These are phyloP conservation scores for Yarrowia galli DNA, from an alignment of 1,139 yeast species.

Conservation along the genomic window DNA sequence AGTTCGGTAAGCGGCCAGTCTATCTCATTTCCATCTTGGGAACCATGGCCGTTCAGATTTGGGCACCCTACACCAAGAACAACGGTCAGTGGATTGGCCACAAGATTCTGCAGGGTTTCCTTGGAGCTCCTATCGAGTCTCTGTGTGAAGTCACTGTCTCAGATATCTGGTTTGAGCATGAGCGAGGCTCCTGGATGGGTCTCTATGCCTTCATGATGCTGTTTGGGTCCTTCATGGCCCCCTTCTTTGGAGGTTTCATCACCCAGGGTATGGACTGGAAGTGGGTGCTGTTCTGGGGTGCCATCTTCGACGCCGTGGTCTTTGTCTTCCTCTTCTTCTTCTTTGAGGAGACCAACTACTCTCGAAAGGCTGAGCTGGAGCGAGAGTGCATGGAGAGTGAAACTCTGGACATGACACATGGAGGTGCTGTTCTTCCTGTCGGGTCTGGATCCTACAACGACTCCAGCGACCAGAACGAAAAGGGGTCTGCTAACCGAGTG, in stretches of 20 bases:
- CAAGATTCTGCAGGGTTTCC: slow-evolving; percentile 57
- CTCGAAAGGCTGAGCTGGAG: slow-evolving; percentile 53
- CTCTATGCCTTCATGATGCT: slow-evolving; percentile 78
- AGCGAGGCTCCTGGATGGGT: slow-evolving; percentile 75
- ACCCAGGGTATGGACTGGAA: slow-evolving; percentile 64
- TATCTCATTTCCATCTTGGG: slow-evolving; percentile 54
- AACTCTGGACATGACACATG: slow-evolving; percentile 37
- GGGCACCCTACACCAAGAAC: slow-evolving; percentile 49
- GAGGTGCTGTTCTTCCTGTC: slow-evolving; percentile 17
- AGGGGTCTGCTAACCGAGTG: slow-evolving; percentile 14
- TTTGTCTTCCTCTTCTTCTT: slow-evolving; percentile 62
- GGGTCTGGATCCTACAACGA: slow-evolving; percentile 12
- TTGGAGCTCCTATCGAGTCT: slow-evolving; percentile 64
- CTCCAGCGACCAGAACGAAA: slow-evolving; percentile 17
- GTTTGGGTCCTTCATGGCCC: slow-evolving; percentile 81
- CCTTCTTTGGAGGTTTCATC: slow-evolving; percentile 76
- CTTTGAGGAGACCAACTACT: slow-evolving; percentile 78
- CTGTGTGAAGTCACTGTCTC: slow-evolving; percentile 57
- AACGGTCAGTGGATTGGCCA: slow-evolving; percentile 53
- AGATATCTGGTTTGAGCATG: slow-evolving; percentile 69
- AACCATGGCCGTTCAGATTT: slow-evolving; percentile 45
- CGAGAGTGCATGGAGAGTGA: slow-evolving; percentile 38
- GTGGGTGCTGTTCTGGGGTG: slow-evolving; percentile 86
- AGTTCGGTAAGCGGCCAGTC: slow-evolving; percentile 62
- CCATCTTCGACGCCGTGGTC: slow-evolving; percentile 67